phyloP scores from a whole-genome alignment of 2,329 filamentous ascomycete genomes.

The Trichoderma atrobrunneum region DNA sequence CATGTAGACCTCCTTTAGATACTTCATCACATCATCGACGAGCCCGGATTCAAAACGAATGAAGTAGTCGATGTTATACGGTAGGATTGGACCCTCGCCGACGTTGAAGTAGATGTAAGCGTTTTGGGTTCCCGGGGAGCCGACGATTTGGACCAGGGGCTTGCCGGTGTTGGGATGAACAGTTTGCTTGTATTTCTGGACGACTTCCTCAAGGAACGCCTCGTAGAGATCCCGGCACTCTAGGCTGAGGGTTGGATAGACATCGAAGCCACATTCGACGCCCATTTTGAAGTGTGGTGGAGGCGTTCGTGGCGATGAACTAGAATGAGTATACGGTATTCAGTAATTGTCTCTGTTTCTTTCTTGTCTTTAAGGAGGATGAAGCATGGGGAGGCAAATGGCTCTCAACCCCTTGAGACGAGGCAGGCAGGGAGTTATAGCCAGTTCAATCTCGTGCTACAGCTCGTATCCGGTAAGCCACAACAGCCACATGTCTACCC shows the following conservation, averaged over 20 bases:
- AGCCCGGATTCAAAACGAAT: no score
- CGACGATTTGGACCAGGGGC: no score
- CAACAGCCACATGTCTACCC: no score
- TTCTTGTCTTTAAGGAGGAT: not conserved
- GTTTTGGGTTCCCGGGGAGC: no score
- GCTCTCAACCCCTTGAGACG: not conserved
- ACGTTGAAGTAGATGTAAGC: no score
- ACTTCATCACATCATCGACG: no score
- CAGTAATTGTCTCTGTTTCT: no score
- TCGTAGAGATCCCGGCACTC: not conserved
- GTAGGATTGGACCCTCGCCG: no score
- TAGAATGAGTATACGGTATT: not conserved
- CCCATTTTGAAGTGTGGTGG: not conserved
- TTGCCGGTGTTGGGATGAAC: not conserved
- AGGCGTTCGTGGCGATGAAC: not conserved
- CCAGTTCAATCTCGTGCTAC: no score
- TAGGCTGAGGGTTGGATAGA: not conserved
- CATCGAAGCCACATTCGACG: not conserved
- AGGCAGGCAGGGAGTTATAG: not conserved
- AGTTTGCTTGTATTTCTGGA: not conserved
- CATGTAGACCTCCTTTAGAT: no score
- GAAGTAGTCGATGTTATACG: no score
- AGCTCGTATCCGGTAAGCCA: no score
- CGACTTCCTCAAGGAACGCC: not conserved
- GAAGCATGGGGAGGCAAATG: not conserved